These are phyloP conservation scores for Actinidia polygama DNA, from an alignment of 179 eudicot species.

Conservation along the genomic window DNA sequence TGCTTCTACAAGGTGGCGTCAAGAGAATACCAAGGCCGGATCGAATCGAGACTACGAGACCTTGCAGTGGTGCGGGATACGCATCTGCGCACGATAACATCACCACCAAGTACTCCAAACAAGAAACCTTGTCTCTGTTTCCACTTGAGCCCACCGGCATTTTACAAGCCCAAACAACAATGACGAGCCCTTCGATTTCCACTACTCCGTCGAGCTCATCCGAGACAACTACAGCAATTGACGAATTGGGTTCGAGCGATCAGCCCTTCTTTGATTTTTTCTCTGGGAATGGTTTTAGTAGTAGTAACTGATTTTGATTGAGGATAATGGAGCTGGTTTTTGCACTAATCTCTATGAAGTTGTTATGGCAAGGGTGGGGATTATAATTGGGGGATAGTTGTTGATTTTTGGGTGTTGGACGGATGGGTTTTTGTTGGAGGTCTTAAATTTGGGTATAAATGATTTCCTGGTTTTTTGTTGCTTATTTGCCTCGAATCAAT, in stretches of 20 bases:
- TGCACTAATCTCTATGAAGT: neutral
- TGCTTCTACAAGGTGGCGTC: conserved; percentile 30
- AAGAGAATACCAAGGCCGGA: conserved; percentile 28
- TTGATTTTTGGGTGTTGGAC: too few species aligned
- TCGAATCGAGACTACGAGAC: neutral
- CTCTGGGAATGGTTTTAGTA: conserved; percentile 10
- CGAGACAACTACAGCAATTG: neutral
- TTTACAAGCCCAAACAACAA: conserved; percentile 31
- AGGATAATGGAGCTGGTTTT: neutral
- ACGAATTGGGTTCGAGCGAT: neutral
- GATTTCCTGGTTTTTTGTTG: too few species aligned
- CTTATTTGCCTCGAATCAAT: too few species aligned
- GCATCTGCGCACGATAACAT: neutral
- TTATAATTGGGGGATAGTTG: too few species aligned
- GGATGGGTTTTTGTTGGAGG: too few species aligned
- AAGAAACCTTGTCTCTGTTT: conserved; percentile 64
- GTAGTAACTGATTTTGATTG: conserved; percentile 4
- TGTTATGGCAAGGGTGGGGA: neutral
- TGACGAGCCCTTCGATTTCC: neutral
- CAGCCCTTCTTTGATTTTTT: conserved; percentile 29
- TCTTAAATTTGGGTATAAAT: too few species aligned
- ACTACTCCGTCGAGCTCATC: conserved; percentile 18
- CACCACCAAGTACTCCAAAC: conserved; percentile 17
- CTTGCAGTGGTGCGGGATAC: neutral
- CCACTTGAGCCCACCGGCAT: conserved; percentile 77